Base-by-base conservation (phyloP, 225 moss, liverwort and hornwort genomes). In the Antitrichia curtipendula region DNA sequence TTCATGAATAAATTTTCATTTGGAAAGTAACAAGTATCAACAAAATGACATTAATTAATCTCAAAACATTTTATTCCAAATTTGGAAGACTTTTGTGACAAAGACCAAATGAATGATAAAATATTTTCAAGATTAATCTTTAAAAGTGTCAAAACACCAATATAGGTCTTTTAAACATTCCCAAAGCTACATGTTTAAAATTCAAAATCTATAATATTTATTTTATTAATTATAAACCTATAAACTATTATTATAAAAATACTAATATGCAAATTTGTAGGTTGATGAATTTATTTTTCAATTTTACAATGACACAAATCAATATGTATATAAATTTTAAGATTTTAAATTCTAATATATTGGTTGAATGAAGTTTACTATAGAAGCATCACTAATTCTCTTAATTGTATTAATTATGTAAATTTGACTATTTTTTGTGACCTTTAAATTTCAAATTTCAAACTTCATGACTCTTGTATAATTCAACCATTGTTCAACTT, bases 11-110 rank as follows among this genome's bases (percentile, higher is more conserved):
- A 69, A 24, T 1, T 23, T 69, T 14, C 18, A 38, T 40, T 68
- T 13, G 3, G 7, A 68, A 40, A 40, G 7, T 23, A 23, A 23
- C 0, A 68, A n/a, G n/a, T 38, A 7, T 68, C 12, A 68, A 38
- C 7, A 14, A 40, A 38, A 40, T 68, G 38, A 23, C 18, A 69
- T 69, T 69, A 13, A 68, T 68, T 13, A 23, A 38, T 69, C 2
- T 69, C 4, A 22, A 69, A 40, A 40, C 8, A 69, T 23, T 13
- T 24, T 40, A 40, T 25, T 1, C 41, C 41, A 71, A 71, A 43
- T 1, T 71, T 71, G 0, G 1, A 43, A 41, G 27, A 43, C 0
- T 0, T 43, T 16, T 28, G 6, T 0, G 1, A 45, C 16, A 17
- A 72, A 43, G 43, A 6, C 4, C 3, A 72, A 45, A 1, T 28